These are phyloP conservation scores for Colletotrichum sp. DNA, from an alignment of 2,329 filamentous ascomycete species.

Conservation along the genomic window DNA sequence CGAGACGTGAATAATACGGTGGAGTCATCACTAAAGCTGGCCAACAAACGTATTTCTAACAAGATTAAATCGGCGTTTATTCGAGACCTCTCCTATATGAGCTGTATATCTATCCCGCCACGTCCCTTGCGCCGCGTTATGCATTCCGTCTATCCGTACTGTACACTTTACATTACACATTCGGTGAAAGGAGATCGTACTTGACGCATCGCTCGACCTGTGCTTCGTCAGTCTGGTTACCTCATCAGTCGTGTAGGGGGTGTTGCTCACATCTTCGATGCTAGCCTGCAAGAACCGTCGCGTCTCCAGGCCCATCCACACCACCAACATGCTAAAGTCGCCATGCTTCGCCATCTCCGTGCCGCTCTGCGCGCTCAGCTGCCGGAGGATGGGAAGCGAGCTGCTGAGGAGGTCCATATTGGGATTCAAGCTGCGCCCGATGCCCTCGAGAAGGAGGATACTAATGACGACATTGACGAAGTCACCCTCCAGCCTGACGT, in stretches of 20 bases:
- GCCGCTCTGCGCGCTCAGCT: conserved; percentile 81
- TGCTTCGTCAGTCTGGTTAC: background rate
- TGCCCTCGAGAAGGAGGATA: conserved; percentile 91
- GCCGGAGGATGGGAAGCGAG: conserved; percentile 86
- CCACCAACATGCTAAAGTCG: conserved; percentile 84
- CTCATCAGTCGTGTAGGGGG: background rate
- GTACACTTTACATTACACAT: conserved; percentile 61
- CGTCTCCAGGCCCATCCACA: conserved; percentile 91
- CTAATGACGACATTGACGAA: conserved; percentile 98
- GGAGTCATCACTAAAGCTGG: background rate
- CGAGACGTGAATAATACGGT: fast-evolving
- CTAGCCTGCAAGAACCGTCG: conserved; percentile 89
- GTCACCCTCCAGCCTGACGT: conserved; percentile 93
- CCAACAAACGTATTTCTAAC: background rate
- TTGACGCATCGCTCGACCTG: conserved; percentile 89
- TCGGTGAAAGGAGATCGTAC: conserved; percentile 86
- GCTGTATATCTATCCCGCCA: conserved; percentile 6
- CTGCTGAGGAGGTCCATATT: conserved; percentile 85
- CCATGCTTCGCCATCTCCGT: conserved; percentile 72
- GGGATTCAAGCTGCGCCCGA: conserved; percentile 86
- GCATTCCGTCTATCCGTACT: conserved; percentile 12
- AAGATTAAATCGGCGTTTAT: background rate
- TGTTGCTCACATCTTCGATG: conserved; percentile 75
- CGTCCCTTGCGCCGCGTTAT: background rate
- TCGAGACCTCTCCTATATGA: background rate